phyloP scores from a whole-genome alignment of 2,329 filamentous ascomycete species.

The Sarocladium oryzae region DNA sequence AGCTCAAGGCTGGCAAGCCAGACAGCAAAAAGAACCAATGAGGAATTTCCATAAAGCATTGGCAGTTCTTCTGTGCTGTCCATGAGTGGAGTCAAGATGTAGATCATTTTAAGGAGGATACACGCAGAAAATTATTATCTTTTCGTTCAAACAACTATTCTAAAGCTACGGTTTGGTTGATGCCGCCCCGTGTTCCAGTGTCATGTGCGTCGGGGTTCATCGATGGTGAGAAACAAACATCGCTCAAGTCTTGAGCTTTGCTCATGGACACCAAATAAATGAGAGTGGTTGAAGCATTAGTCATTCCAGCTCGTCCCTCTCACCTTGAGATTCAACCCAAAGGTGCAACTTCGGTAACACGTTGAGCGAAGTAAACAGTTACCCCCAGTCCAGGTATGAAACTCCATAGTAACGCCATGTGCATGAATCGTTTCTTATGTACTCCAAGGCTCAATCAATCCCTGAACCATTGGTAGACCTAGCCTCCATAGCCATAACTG shows the following conservation, averaged over 20 bases:
- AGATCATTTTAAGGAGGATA: no score
- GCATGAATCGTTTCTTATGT: constrained; percentile 5
- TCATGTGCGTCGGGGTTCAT: no score
- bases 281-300: neutral
- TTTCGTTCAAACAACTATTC: no score
- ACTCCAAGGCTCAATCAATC: neutral
- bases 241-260: neutral
- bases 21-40: constrained; percentile 45
- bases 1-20: constrained; percentile 32
- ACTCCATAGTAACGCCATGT: constrained; percentile 5
- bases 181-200: no score
- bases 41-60: constrained; percentile 12
- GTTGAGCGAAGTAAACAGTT: neutral
- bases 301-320: neutral
- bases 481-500: no score
- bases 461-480: no score
- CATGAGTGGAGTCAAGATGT: no score
- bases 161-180: no score
- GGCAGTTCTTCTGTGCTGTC: constrained; percentile 15
- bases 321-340: neutral
- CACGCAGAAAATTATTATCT: no score
- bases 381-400: neutral
- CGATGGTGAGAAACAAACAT: no score
- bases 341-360: neutral
- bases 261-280: neutral